These are phyloP conservation scores for Heracleum sosnowskyi DNA, from an alignment of 129 eudicot species.

Conservation along the genomic window DNA sequence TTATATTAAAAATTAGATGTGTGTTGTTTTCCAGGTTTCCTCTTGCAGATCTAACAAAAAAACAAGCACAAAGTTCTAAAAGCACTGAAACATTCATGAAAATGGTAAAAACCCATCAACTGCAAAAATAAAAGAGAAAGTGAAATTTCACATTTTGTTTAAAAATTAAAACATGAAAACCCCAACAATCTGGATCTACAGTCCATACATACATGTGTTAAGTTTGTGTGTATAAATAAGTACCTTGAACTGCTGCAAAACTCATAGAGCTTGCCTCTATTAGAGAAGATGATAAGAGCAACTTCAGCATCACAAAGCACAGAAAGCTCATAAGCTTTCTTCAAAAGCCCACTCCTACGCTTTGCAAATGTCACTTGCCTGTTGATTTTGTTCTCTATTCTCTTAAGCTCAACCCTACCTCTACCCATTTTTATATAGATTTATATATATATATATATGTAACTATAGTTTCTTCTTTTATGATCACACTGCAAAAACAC, in stretches of 20 bases:
- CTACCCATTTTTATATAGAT: slow-evolving; percentile 42
- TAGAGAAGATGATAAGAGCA: slow-evolving; percentile 81
- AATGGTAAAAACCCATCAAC: slow-evolving; percentile 34
- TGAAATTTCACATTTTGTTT: neutral
- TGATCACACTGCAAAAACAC: slow-evolving; percentile 12
- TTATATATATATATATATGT: neutral
- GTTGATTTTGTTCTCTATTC: slow-evolving; percentile 84
- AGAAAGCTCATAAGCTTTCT: slow-evolving; percentile 87
- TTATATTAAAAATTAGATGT: slow-evolving; percentile 1
- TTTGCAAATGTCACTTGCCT: slow-evolving; percentile 84
- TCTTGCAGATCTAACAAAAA: slow-evolving; percentile 76
- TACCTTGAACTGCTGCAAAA: slow-evolving; percentile 95
- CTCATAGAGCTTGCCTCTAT: slow-evolving; percentile 81
- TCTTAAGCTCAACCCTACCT: slow-evolving; percentile 78
- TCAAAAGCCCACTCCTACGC: slow-evolving; percentile 72
- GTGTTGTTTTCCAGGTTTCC: slow-evolving; percentile 45
- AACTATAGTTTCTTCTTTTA: neutral
- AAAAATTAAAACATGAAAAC: slow-evolving; percentile 10
- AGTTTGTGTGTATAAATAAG: too few relatives aligned
- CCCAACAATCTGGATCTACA: slow-evolving; percentile 27
- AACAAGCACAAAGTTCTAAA: slow-evolving; percentile 52
- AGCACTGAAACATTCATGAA: slow-evolving; percentile 57
- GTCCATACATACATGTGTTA: neutral
- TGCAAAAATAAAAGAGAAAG: slow-evolving; percentile 11
- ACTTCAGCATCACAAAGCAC: slow-evolving; percentile 89